These are phyloP conservation scores for Pontederia crassipes DNA, from an alignment of 176 grass and related monocot species.

Conservation along the genomic window DNA sequence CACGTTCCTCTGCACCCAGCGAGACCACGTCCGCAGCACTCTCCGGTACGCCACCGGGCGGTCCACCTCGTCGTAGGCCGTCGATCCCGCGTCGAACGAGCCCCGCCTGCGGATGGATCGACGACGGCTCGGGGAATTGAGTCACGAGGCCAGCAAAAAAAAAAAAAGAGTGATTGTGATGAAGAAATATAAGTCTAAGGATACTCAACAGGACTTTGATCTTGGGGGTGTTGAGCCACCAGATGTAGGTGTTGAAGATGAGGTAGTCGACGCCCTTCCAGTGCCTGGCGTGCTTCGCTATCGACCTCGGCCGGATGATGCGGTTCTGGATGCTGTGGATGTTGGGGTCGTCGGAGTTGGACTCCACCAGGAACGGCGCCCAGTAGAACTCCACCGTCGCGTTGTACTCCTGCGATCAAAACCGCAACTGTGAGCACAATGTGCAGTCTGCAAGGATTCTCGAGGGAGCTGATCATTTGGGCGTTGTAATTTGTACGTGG, in stretches of 20 bases:
- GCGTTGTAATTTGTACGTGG: not conserved
- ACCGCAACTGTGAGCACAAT: too few species aligned
- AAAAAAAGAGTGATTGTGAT: too few species aligned
- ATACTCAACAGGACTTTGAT: constrained; percentile 9
- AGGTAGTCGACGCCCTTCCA: constrained; percentile 7
- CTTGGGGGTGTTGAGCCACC: constrained; percentile 5
- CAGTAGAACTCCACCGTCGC: constrained; percentile 78
- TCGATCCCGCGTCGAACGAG: not conserved
- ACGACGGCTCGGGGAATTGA: too few species aligned
- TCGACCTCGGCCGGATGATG: constrained; percentile 3
- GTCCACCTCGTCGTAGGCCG: not conserved
- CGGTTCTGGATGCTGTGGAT: constrained; percentile 35
- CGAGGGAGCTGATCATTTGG: too few species aligned
- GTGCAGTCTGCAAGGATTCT: too few species aligned
- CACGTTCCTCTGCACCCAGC: too few species aligned
- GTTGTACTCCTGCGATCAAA: constrained; percentile 50
- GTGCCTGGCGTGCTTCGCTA: constrained; percentile 1
- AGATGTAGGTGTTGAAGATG: constrained; percentile 12
- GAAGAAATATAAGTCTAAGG: too few species aligned
- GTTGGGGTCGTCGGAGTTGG: constrained; percentile 68
- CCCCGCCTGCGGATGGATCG: not conserved
- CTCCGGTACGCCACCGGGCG: too few species aligned
- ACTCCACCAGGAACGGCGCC: constrained; percentile 73
- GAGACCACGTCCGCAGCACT: too few species aligned
- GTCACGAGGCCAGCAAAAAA: too few species aligned